Conservation (phyloP, 805 yeast genomes). For the Saturnispora dispora region DNA sequence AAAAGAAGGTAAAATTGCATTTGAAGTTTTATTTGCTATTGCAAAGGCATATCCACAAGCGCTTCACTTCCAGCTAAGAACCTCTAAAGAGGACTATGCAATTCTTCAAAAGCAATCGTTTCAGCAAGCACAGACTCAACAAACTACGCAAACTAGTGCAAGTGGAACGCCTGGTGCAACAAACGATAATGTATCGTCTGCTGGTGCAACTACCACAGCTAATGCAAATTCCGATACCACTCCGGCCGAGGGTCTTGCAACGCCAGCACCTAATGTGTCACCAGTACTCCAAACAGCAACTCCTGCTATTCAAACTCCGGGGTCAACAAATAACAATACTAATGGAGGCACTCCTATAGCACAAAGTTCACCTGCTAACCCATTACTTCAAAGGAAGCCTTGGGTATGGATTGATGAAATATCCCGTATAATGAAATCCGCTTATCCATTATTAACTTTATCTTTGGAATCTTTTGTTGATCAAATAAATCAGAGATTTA, state of each 20-base stretch:
- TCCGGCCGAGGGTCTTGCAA: not conserved
- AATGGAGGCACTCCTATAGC: slow-evolving; percentile 5
- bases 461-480: slow-evolving; percentile 93
- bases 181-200: not conserved
- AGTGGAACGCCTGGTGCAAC: not conserved
- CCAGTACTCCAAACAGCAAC: slow-evolving; percentile 4
- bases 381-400: slow-evolving; percentile 46
- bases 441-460: slow-evolving; percentile 86
- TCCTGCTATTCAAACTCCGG: not conserved
- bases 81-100: slow-evolving; percentile 89
- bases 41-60: slow-evolving; percentile 98
- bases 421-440: slow-evolving; percentile 91
- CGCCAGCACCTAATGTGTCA: slow-evolving; percentile 6
- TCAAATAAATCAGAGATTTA: slow-evolving; percentile 88
- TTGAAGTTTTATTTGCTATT: slow-evolving; percentile 79
- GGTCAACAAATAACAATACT: not conserved
- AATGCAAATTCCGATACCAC: not conserved
- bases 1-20: slow-evolving; percentile 81
- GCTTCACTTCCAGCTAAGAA: slow-evolving; percentile 87
- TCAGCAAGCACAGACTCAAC: slow-evolving; percentile 9
- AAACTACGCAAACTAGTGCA: slow-evolving; percentile 1
- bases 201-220: not conserved
- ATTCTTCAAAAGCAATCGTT: slow-evolving; percentile 71
- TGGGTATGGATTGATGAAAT: slow-evolving; percentile 91
- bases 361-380: slow-evolving; percentile 7